phyloP scores from a whole-genome alignment of 805 yeast species.

The Candida boidinii region DNA sequence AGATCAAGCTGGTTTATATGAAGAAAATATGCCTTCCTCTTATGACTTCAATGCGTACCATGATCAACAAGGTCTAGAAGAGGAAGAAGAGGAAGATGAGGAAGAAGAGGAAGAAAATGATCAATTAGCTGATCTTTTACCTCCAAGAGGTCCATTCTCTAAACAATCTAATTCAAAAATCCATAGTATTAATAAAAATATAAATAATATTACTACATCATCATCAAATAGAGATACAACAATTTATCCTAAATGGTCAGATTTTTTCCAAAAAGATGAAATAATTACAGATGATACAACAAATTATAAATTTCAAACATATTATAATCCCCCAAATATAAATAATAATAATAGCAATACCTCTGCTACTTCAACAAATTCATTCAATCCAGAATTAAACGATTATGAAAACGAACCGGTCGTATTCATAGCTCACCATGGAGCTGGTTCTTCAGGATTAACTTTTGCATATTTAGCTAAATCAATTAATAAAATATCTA shows the following conservation, averaged over 20 bases:
- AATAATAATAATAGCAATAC: no score
- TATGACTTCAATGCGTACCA: no score
- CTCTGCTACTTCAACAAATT: no score
- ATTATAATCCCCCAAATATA: constrained; percentile 42
- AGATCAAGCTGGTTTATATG: no score
- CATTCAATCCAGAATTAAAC: constrained; percentile 1
- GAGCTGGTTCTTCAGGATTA: constrained; percentile 87
- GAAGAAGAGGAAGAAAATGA: constrained; percentile 10
- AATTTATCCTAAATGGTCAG: constrained; percentile 21
- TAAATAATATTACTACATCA: neutral
- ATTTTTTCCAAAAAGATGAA: constrained; percentile 25
- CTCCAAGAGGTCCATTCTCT: constrained; percentile 4
- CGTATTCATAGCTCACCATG: constrained; percentile 76
- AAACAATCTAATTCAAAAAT: neutral
- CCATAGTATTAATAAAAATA: neutral
- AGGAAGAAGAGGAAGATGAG: constrained; percentile 5
- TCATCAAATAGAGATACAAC: neutral
- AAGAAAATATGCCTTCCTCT: no score
- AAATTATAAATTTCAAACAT: constrained; percentile 38
- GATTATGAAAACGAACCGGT: constrained; percentile 31
- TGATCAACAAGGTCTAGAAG: constrained; percentile 7
- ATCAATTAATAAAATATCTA: constrained; percentile 31
- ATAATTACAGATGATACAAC: constrained; percentile 8
- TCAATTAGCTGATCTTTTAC: no score
- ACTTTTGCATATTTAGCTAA: constrained; percentile 56